These are phyloP conservation scores for Fusarium sp. DNA, from an alignment of 2,329 filamentous ascomycete genomes.

Conservation along the genomic window DNA sequence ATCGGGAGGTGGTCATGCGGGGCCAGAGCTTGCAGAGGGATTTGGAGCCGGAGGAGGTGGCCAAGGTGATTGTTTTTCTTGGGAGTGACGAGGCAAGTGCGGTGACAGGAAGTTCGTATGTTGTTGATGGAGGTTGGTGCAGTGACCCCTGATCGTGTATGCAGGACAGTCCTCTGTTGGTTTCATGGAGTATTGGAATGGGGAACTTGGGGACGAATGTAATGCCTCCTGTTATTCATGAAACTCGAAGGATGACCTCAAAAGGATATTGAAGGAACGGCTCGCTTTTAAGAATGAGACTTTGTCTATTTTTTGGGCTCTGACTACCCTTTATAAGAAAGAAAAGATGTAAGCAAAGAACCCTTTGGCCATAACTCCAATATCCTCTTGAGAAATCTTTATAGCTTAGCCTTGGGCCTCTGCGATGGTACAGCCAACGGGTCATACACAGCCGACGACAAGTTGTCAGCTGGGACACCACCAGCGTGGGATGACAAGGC, in stretches of 20 bases:
- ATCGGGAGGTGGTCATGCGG: conserved; percentile 51
- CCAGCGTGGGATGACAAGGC: neutral
- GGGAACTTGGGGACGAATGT: neutral
- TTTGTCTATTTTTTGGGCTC: neutral
- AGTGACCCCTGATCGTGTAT: conserved; percentile 26
- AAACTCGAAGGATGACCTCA: neutral
- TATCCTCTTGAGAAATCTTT: neutral
- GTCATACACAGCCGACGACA: neutral
- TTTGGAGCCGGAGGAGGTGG: conserved; percentile 57
- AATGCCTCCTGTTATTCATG: accelerated
- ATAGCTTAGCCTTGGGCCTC: neutral
- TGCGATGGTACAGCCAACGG: neutral
- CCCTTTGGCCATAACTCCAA: neutral
- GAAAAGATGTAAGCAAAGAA: neutral
- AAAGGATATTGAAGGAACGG: neutral
- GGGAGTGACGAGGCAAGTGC: conserved; percentile 59
- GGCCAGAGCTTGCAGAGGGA: conserved; percentile 57
- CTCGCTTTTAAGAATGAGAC: neutral
- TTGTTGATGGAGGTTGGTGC: conserved; percentile 50
- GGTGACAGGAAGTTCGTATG: conserved; percentile 56
- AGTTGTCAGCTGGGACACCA: neutral
- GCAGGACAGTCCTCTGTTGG: neutral
- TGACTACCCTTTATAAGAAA: neutral
- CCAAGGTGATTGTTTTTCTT: conserved; percentile 58
- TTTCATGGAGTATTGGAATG: neutral